These are phyloP conservation scores for Cercospora beticola DNA, from an alignment of 2,329 filamentous ascomycete genomes.

Conservation along the genomic window DNA sequence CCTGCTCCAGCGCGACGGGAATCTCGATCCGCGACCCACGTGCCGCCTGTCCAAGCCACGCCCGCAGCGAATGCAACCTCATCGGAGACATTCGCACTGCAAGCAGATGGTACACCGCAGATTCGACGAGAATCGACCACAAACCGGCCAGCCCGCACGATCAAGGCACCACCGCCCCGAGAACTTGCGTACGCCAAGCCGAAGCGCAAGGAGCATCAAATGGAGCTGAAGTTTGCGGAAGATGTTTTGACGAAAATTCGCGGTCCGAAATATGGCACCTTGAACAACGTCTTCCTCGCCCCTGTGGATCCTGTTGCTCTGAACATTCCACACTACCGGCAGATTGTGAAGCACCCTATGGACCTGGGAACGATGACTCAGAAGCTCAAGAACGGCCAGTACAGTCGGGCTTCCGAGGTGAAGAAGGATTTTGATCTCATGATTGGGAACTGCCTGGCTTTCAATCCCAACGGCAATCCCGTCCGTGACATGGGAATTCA, in stretches of 20 bases:
- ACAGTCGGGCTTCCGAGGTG: slow-evolving; percentile 80
- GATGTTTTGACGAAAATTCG: slow-evolving; percentile 75
- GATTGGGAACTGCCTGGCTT: slow-evolving; percentile 85
- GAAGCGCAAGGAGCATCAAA: slow-evolving; percentile 85
- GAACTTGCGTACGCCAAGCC: slow-evolving; percentile 90
- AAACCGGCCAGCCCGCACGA: slow-evolving; percentile 85
- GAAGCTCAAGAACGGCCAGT: slow-evolving; percentile 76
- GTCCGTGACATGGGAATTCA: slow-evolving; percentile 71
- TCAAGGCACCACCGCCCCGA: slow-evolving; percentile 85
- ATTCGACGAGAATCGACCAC: slow-evolving; percentile 85
- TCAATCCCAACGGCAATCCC: slow-evolving; percentile 78
- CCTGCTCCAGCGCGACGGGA: slow-evolving; percentile 34
- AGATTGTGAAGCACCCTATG: slow-evolving; percentile 95
- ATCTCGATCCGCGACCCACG: slow-evolving; percentile 25
- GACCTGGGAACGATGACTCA: slow-evolving; percentile 78
- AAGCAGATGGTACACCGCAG: slow-evolving; percentile 73
- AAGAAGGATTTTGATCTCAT: slow-evolving; percentile 80
- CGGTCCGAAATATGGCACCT: slow-evolving; percentile 66
- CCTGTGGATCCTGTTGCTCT: slow-evolving; percentile 92
- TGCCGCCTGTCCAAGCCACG: slow-evolving; percentile 38
- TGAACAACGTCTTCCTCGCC: slow-evolving; percentile 73
- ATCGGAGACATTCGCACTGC: slow-evolving; percentile 67
- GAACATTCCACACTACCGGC: slow-evolving; percentile 90
- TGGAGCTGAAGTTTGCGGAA: slow-evolving; percentile 87
- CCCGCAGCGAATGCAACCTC: slow-evolving; percentile 46